Evolutionary conservation across 73 alveolate genomes (phyloP), one percentile per base, ranked within the genome.

Genomic region (Tetrahymena borealis): DNA sequence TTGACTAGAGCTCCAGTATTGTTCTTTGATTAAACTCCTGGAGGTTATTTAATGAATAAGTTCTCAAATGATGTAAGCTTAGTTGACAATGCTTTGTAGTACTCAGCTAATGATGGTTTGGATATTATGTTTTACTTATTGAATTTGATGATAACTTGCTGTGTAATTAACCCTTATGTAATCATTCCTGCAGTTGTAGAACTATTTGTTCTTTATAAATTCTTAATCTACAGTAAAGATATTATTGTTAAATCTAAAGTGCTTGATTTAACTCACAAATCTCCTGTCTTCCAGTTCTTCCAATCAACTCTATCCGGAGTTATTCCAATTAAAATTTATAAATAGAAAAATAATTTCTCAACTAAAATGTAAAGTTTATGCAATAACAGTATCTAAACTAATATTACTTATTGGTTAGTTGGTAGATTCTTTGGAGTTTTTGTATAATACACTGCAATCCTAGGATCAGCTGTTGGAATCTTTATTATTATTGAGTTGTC

Each of bases 41-140:
- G 91, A 31, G 94, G 94, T 2, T 60, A 90, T 38, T 32, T 91
- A 33, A 91, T 91, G 42, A 91, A 91, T 36, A 91, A 78, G 43
- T 91, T 91, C 43, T 91, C 94, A 15, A 91, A 91, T 20, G 94
- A 91, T 20, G 32, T 91, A 11, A 39, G 91, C 18, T 33, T 91
- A n/a, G 33, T 43, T 42, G 94, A 91, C 35, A 91, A 91, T 91
- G 79, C 78, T 31, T 32, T 90, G 3, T 41, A 40, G 11, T 33
- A 42, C 33, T 40, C 42, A 32, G 79, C 40, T 33, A 60, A 36
- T 11, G 94, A 91, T 33, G 90, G 79, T 91, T 78, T 42, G 11
- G 94, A 91, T 36, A 33, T 77, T n/a, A 9, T 91, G 15, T 77
- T 36, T 15, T 60, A 91, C 33, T 91, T 91, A 32, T 91, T 91